Conservation (phyloP, 495 filamentous ascomycete species). For the Filosporella fistucella region DNA sequence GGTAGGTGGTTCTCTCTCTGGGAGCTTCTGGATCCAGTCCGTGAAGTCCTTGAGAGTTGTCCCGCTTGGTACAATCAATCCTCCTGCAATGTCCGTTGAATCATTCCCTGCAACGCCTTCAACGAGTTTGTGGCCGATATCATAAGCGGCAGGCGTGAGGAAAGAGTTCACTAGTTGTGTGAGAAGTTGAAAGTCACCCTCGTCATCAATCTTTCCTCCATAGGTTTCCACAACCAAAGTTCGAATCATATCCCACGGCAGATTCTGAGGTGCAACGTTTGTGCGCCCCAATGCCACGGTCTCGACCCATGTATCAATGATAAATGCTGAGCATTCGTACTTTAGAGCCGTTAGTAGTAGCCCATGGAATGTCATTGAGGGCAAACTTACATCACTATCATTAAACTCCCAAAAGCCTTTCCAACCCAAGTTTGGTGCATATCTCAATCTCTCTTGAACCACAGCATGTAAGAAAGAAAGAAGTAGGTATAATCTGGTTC, state of each 20-base stretch:
- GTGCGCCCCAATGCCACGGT: slow-evolving; percentile 73
- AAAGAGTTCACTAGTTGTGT: slow-evolving; percentile 65
- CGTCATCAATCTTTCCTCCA: slow-evolving; percentile 95
- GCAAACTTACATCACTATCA: slow-evolving; percentile 85
- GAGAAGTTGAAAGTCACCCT: slow-evolving; percentile 75
- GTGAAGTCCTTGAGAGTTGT: slow-evolving; percentile 84
- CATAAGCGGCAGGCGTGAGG: slow-evolving; percentile 83
- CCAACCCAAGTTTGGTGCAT: slow-evolving; percentile 93
- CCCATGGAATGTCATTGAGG: neutral
- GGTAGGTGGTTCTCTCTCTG: slow-evolving; percentile 93
- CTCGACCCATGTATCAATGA: slow-evolving; percentile 95
- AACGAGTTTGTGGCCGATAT: slow-evolving; percentile 86
- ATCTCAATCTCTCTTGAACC: slow-evolving; percentile 90
- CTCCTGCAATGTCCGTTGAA: slow-evolving; percentile 41
- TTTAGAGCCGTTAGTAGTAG: slow-evolving; percentile 38
- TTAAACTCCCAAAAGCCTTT: slow-evolving; percentile 99
- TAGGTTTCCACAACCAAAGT: slow-evolving; percentile 91
- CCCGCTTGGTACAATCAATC: slow-evolving; percentile 69
- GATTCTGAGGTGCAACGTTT: slow-evolving; percentile 87
- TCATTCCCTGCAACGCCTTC: slow-evolving; percentile 39
- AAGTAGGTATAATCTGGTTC: slow-evolving; percentile 84
- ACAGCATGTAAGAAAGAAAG: slow-evolving; percentile 95
- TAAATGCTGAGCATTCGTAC: slow-evolving; percentile 96
- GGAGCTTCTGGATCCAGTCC: slow-evolving; percentile 85
- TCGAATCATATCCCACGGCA: slow-evolving; percentile 96